Base-by-base conservation (phyloP, 345 rosid genomes). In the Cardamine occulta region DNA sequence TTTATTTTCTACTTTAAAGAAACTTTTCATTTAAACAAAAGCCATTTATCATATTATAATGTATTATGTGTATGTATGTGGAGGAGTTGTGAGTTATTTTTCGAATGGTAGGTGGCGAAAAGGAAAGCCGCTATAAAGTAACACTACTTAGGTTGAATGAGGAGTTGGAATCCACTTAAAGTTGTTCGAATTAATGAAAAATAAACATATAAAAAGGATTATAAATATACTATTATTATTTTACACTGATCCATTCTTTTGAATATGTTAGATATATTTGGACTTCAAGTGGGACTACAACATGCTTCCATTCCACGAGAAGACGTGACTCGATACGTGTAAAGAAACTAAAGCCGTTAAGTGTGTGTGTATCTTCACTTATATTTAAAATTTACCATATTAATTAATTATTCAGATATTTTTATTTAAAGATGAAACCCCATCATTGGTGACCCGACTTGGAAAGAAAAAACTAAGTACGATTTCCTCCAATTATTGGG, bases 121-220 rank as follows among this genome's bases (percentile, higher is more conserved):
- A 75, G 78, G 91, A 93, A 81, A 82, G 85, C 91, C 94, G 84
- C 96, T 83, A 81, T 68, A 39, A 55, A 76, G 80, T 81, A 73
- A 80, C 79, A 79, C 82, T 63, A 80, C 79, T 84, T 79, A 66
- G 82, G 90, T 88, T 87, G 86, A 87, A 87, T 80, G 90, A 82
- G 86, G 97, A 90, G 98, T 90, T 89, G 95, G 98, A 88, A 82
- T 86, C 97, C 98, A 93, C 93, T 85, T 81, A 45, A 80, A 83
- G 83, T 82, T 86, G 82, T 78, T 81, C 34, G 23, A 79, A 52
- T 60, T 72, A n/a, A 65, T 72, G 68, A 64, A 47, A 65, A 65
- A 66, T 9, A 72, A 66, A 59, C 54, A 77, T 40, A 48, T 21
- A 71, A 28, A 70, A 31, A 56, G 26, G 23, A 15, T 60, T n/a